A percentile compares a stretch with the other conserved stretches of the same genome.
Evolutionary conservation across 768 basidiomycete species (phyloP).

Genomic region (Mycena filopes): DNA sequence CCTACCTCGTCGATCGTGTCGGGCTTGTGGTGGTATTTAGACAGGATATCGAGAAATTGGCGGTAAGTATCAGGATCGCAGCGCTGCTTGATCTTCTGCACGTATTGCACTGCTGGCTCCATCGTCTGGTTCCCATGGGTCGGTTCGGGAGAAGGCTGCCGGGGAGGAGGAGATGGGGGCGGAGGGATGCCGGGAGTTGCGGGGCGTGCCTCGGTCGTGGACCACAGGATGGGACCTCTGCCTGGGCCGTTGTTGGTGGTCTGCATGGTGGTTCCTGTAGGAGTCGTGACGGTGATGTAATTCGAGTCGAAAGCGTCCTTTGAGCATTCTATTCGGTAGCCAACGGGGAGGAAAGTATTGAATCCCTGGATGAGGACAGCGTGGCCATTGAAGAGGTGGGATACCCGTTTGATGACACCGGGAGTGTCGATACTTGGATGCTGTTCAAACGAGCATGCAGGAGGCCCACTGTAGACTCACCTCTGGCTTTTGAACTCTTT

Average conservation of each 20-base stretch:
- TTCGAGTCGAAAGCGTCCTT: slow-evolving; percentile 70
- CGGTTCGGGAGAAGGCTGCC: slow-evolving; percentile 19
- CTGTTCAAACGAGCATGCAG: slow-evolving; percentile 47
- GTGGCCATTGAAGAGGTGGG: slow-evolving; percentile 91
- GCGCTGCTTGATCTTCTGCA: slow-evolving; percentile 95
- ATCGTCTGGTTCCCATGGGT: slow-evolving; percentile 58
- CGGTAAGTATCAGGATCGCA: slow-evolving; percentile 91
- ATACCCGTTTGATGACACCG: slow-evolving; percentile 95
- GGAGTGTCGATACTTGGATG: slow-evolving; percentile 90
- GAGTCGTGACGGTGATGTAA: slow-evolving; percentile 82
- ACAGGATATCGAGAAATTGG: slow-evolving; percentile 81
- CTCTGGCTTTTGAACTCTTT: slow-evolving; percentile 98
- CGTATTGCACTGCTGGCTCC: slow-evolving; percentile 90
- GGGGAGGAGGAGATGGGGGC: slow-evolving; percentile 27
- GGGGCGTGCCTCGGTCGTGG: slow-evolving; percentile 38
- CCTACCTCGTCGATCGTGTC: slow-evolving; percentile 71
- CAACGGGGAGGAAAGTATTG: slow-evolving; percentile 95
- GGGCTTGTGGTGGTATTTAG: slow-evolving; percentile 68
- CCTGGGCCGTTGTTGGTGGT: slow-evolving; percentile 60
- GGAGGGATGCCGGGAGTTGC: slow-evolving; percentile 6
- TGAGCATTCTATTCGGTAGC: slow-evolving; percentile 91
- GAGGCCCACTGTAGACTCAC: slow-evolving; percentile 55
- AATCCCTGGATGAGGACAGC: slow-evolving; percentile 95
- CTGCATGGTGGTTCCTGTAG: slow-evolving; percentile 71
- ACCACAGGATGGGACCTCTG: slow-evolving; percentile 51